These are phyloP conservation scores for Peniophora sp. DNA, from an alignment of 1,284 basidiomycete species.

Conservation along the genomic window DNA sequence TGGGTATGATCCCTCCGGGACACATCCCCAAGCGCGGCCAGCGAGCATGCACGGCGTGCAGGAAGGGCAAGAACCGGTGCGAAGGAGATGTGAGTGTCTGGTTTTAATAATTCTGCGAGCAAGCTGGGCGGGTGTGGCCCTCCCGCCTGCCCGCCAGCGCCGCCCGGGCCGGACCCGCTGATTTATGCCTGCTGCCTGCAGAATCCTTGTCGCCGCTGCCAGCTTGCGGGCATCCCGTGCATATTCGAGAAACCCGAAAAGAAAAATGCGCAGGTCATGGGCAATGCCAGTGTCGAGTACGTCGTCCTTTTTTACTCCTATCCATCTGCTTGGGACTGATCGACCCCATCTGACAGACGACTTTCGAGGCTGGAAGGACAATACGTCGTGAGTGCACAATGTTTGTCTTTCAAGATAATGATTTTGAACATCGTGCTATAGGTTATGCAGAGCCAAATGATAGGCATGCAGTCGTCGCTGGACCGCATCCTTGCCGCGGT, in stretches of 20 bases:
- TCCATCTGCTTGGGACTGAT: conserved; percentile 10
- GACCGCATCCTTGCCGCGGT: conserved; percentile 71
- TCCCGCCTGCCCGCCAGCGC: conserved; percentile 47
- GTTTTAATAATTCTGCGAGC: conserved; percentile 13
- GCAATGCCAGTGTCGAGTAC: conserved; percentile 67
- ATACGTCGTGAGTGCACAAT: conserved; percentile 51
- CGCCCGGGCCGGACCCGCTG: conserved; percentile 55
- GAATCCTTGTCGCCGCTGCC: conserved; percentile 86
- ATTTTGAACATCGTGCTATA: conserved; percentile 16
- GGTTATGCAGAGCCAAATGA: conserved; percentile 89
- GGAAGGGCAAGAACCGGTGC: conserved; percentile 1
- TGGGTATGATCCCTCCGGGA: neutral
- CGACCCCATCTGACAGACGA: conserved; percentile 38
- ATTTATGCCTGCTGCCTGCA: conserved; percentile 31
- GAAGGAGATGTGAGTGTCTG: conserved; percentile 56
- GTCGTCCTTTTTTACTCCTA: conserved; percentile 22
- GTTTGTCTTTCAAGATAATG: conserved; percentile 4
- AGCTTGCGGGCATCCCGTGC: conserved; percentile 75
- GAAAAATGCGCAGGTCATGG: conserved; percentile 55
- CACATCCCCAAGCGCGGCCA: conserved; percentile 1
- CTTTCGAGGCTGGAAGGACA: conserved; percentile 78
- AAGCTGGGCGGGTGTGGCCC: conserved; percentile 16
- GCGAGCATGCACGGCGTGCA: conserved; percentile 1
- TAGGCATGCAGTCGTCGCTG: conserved; percentile 80
- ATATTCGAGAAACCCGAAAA: conserved; percentile 92